Evolutionary conservation across 1,284 basidiomycete genomes (phyloP), one percentile per base, ranked within the genome.

Genomic region (Ceratobasidium papillatum): DNA sequence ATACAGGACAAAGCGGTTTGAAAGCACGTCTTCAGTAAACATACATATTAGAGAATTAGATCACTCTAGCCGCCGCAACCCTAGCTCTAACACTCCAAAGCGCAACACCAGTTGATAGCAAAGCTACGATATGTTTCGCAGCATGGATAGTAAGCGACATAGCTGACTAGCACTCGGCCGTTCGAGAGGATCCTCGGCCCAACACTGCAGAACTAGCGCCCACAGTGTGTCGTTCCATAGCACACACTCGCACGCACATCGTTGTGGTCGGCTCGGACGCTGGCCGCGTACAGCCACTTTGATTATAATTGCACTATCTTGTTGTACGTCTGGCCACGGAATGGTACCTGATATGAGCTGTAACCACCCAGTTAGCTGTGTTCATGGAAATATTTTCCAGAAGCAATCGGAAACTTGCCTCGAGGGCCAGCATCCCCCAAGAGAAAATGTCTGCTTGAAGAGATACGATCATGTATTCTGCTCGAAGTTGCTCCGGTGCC

Each of bases 401-500:
- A 22, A 11, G 11, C 12, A 34, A 14, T 9, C 7, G 3, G 25
- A 9, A 22, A 34, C 32, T 27, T 32, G 38, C 64, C 49, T 66
- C 64, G 19, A 66, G 64, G 19, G 64, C 22, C 2, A 66, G 64
- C 64, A 66, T 52, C 5, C 45, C 49, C 64, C 64, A 52, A 11
- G 64, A 66, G 30, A 66, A 66, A 2, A 66, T 36, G 22, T 66
- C 64, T 19, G 49, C 64, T 12, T n/a, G 34, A 8, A 66, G 45
- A 7, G 64, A 66, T 2, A 66, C 49, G 19, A 52, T 52, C 64
- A 66, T 38, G 12, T 25, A 52, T n/a, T 66, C 64, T 9, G 64
- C 64, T 36, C 64, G 45, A 34, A 52, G 49, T 38, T 66, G 49
- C 45, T 66, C 64, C 30, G 64, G 49, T 49, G 34, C 64, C 49